Conservation (phyloP, 2,329 filamentous ascomycete species). For the Didymella pomorum region DNA sequence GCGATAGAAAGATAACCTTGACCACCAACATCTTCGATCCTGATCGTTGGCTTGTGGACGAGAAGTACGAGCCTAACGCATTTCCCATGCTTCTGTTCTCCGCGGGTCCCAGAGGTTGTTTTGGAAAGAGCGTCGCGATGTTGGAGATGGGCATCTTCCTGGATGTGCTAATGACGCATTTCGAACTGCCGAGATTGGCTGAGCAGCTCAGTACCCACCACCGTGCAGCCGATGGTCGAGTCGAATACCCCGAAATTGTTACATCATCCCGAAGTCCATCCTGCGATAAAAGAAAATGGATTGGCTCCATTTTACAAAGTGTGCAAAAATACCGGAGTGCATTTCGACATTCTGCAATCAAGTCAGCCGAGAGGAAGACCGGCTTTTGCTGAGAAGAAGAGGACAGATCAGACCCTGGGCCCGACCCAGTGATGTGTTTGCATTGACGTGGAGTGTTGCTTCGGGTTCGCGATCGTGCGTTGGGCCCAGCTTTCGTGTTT, state of each 20-base stretch:
- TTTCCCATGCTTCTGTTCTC: conserved; percentile 18
- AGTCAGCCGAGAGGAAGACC: too few species aligned
- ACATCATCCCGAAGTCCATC: neutral
- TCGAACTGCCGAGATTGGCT: conserved; percentile 10
- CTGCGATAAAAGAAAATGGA: neutral
- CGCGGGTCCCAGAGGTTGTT: conserved; percentile 17
- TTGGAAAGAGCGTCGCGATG: conserved; percentile 20
- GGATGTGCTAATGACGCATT: conserved; percentile 16
- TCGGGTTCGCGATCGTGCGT: neutral
- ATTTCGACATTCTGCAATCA: too few species aligned
- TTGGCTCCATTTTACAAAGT: neutral
- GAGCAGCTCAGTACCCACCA: too few species aligned
- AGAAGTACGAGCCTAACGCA: conserved; percentile 28
- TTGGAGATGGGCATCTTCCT: conserved; percentile 20
- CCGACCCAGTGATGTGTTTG: neutral
- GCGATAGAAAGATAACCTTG: too few species aligned
- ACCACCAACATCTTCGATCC: conserved; percentile 36
- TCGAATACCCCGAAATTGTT: neutral
- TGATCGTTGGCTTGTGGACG: conserved; percentile 47
- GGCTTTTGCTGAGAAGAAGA: too few species aligned
- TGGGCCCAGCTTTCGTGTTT: neutral
- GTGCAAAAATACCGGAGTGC: too few species aligned
- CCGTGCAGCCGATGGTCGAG: conserved; percentile 12
- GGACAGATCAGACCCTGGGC: too few species aligned
- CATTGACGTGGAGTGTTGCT: neutral